phyloP scores from a whole-genome alignment of 495 filamentous ascomycete genomes.

The Hamigera avellanea region DNA sequence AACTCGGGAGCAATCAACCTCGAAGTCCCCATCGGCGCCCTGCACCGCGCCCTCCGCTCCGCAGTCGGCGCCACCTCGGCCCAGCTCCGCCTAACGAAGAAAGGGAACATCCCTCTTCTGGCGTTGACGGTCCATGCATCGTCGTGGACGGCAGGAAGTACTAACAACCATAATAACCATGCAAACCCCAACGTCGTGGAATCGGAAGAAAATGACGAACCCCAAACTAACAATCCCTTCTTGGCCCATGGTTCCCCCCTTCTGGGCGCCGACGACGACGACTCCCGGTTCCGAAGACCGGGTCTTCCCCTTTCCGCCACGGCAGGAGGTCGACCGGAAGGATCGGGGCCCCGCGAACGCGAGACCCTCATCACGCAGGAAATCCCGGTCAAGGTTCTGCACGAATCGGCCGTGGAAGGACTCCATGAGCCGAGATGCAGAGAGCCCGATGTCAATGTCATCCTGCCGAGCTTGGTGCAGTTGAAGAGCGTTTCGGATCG shows the following conservation, averaged over 20 bases:
- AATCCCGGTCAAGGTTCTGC: conserved; percentile 82
- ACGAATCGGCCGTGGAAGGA: conserved; percentile 63
- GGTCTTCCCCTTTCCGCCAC: too few species aligned
- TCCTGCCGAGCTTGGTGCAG: conserved; percentile 70
- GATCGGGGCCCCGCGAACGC: conserved; percentile 40
- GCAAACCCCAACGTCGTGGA: conserved; percentile 20
- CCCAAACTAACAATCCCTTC: too few species aligned
- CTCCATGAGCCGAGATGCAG: conserved; percentile 83
- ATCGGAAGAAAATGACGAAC: not conserved
- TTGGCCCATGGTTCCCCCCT: too few species aligned
- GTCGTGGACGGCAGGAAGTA: conserved; percentile 29
- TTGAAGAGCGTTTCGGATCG: conserved; percentile 87
- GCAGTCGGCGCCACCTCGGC: conserved; percentile 65
- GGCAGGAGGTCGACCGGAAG: conserved; percentile 30
- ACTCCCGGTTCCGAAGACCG: too few species aligned
- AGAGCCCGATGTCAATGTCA: conserved; percentile 89
- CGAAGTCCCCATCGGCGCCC: conserved; percentile 70
- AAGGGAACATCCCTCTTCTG: conserved; percentile 72
- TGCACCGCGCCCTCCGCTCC: conserved; percentile 79
- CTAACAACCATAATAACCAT: too few species aligned
- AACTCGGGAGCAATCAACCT: conserved; percentile 80
- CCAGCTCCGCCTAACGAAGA: conserved; percentile 83
- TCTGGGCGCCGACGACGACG: too few species aligned
- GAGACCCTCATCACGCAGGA: conserved; percentile 93
- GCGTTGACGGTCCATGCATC: conserved; percentile 69